A percentile compares a stretch with the other conserved stretches of the same genome.
Evolutionary conservation across 768 basidiomycete species (phyloP).

Genomic region (Agrocybe chaxingu): DNA sequence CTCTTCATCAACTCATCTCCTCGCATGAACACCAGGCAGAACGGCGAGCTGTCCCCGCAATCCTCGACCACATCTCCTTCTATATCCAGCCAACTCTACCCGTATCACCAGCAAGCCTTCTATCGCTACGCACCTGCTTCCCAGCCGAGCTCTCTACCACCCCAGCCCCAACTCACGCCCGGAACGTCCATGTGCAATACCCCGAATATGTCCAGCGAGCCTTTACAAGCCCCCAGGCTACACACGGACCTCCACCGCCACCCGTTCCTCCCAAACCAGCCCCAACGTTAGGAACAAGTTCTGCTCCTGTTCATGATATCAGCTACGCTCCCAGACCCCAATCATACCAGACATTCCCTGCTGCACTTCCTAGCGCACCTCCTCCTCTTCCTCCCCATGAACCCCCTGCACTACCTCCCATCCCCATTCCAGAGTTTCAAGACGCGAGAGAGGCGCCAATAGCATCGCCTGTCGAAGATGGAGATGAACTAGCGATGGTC

Average conservation of each 20-base stretch:
- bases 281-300: slow-evolving; percentile 8
- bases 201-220: slow-evolving; percentile 7
- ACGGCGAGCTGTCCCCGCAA: slow-evolving; percentile 1
- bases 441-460: slow-evolving; percentile 8
- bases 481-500: slow-evolving; percentile 44
- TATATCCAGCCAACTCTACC: slow-evolving; percentile 26
- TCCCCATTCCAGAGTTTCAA: slow-evolving; percentile 11
- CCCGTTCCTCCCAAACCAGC: slow-evolving; percentile 16
- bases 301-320: slow-evolving; percentile 8
- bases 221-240: slow-evolving; percentile 4
- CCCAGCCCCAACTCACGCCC: slow-evolving; percentile 11
- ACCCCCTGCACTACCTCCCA: slow-evolving; percentile 12
- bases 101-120: slow-evolving; percentile 27
- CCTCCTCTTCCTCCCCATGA: slow-evolving; percentile 4
- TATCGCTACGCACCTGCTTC: slow-evolving; percentile 25
- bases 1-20: slow-evolving; percentile 22
- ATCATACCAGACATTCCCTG: not conserved
- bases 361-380: slow-evolving; percentile 1
- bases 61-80: slow-evolving; percentile 4
- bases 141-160: slow-evolving; percentile 25
- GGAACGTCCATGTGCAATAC: not conserved
- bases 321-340: slow-evolving; percentile 13
- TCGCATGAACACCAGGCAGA: slow-evolving; percentile 13
- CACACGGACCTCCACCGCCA: slow-evolving; percentile 11
- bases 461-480: slow-evolving; percentile 23